phyloP scores from a whole-genome alignment of 2,329 filamentous ascomycete species.

The Aureobasidium lini region DNA sequence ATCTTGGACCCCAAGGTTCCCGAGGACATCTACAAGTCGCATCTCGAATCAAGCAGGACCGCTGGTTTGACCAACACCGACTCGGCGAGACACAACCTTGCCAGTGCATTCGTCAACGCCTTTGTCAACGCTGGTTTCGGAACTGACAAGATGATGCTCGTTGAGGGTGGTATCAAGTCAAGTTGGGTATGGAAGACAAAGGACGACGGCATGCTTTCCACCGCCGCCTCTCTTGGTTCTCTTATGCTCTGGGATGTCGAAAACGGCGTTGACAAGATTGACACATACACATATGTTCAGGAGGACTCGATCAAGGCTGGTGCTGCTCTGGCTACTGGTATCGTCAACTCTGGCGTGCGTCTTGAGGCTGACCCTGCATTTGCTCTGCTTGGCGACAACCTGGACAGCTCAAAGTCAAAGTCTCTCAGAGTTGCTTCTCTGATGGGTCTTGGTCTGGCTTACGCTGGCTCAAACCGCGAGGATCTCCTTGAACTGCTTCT shows the following conservation, averaged over 20 bases:
- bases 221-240: slow-evolving; percentile 86
- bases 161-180: slow-evolving; percentile 71
- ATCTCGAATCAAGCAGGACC: slow-evolving; percentile 89
- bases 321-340: slow-evolving; percentile 85
- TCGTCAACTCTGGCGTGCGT: slow-evolving; percentile 87
- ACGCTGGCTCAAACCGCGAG: slow-evolving; percentile 88
- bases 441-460: slow-evolving; percentile 91
- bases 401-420: slow-evolving; percentile 69
- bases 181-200: slow-evolving; percentile 99
- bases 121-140: slow-evolving; percentile 96
- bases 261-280: slow-evolving; percentile 83
- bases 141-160: slow-evolving; percentile 96
- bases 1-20: slow-evolving; percentile 94
- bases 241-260: slow-evolving; percentile 92
- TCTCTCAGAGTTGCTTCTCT: slow-evolving; percentile 76
- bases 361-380: slow-evolving; percentile 85
- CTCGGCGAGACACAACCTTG: slow-evolving; percentile 90
- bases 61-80: slow-evolving; percentile 91
- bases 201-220: slow-evolving; percentile 94
- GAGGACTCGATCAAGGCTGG: slow-evolving; percentile 86
- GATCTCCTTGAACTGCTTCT: slow-evolving; percentile 78
- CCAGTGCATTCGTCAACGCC: slow-evolving; percentile 91
- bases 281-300: slow-evolving; percentile 80
- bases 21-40: slow-evolving; percentile 99
- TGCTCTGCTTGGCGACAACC: slow-evolving; percentile 77